Evolutionary conservation across 2,329 filamentous ascomycete genomes (phyloP), one percentile per base, ranked within the genome.

Genomic region (Dendryphion nanum): DNA sequence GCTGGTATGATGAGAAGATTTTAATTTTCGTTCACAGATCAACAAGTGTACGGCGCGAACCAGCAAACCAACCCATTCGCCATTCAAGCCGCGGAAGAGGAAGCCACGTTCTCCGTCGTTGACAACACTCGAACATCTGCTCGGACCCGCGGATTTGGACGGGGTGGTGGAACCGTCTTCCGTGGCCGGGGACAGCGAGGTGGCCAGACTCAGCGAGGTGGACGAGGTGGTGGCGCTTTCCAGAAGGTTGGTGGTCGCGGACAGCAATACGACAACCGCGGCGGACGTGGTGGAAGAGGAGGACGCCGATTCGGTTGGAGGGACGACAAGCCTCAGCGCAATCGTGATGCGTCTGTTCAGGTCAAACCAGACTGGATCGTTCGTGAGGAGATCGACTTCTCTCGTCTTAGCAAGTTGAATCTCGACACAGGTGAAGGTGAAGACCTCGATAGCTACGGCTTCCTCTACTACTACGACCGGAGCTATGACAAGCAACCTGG

Each of bases 341-440:
- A 95, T 72, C 87, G 93, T 44, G 93, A 98, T 73, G 86, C 91
- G 8, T 95, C 89, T 23, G 88, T 98, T 63, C 91, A 91, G 73
- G 89, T 97, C 70, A 94, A 94, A 72, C 81, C 90, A 16, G 90
- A 96, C 67, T 98, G 93, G 93, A 79, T 82, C 62, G 80, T 98
- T 73, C 76, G 96, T 59, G 93, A 98, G 74, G 93, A 98, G 78
- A 96, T 98, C 67, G 93, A 98, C 70, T 98, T 95, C 74, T 91
- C 89, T 74, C 86, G 93, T 53, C 80, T 98, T 54, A 78, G 81
- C 55, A 98, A 98, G 79, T 80, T 98, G 59, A 98, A 96, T 73
- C 79, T 98, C 45, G 93, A 97, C 59, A 84, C 89, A 13, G 88
- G 91, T 53, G 89, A 95, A 36, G 93, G 93, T 61, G 93, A 98